Evolutionary conservation across 352 stramenopile genomes (phyloP).

Genomic region (Lagenidium sp.): DNA sequence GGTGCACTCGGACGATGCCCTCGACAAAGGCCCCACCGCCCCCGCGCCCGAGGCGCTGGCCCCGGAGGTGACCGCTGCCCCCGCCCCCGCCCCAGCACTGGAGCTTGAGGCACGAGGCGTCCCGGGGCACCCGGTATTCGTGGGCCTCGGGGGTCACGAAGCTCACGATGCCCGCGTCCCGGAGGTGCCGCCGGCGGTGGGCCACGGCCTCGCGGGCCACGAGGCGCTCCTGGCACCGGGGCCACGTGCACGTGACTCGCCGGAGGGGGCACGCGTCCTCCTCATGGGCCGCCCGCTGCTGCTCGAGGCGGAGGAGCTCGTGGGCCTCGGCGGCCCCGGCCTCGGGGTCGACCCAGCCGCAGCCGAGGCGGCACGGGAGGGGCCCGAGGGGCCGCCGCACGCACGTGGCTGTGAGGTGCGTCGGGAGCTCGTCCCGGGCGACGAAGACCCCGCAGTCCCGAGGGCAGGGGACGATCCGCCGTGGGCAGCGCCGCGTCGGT

Average conservation of each 20-base stretch:
- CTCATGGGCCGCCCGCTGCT: conserved; percentile 56
- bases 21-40: conserved; percentile 67
- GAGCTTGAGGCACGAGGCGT: conserved; percentile 51
- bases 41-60: conserved; percentile 37
- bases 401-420: conserved; percentile 51
- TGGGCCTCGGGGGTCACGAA: conserved; percentile 55
- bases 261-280: conserved; percentile 56
- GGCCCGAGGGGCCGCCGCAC: conserved; percentile 51
- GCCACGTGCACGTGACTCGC: conserved; percentile 68
- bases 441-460: conserved; percentile 66
- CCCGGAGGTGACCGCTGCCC: conserved; percentile 47
- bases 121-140: conserved; percentile 57
- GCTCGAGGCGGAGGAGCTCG: conserved; percentile 52
- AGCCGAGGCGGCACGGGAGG: conserved; percentile 45
- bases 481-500: conserved; percentile 35
- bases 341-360: conserved; percentile 43
- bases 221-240: conserved; percentile 39
- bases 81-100: conserved; percentile 65
- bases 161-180: conserved; percentile 45
- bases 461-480: conserved; percentile 44
- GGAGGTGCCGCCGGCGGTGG: conserved; percentile 47
- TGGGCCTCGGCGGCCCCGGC: conserved; percentile 42
- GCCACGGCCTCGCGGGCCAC: conserved; percentile 49
- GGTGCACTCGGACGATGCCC: conserved; percentile 38
- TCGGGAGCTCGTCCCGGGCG: conserved; percentile 26